A percentile compares a stretch with the other conserved stretches of the same genome.
Conservation (phyloP, 768 basidiomycete species). For the Amylocystis lapponica region DNA sequence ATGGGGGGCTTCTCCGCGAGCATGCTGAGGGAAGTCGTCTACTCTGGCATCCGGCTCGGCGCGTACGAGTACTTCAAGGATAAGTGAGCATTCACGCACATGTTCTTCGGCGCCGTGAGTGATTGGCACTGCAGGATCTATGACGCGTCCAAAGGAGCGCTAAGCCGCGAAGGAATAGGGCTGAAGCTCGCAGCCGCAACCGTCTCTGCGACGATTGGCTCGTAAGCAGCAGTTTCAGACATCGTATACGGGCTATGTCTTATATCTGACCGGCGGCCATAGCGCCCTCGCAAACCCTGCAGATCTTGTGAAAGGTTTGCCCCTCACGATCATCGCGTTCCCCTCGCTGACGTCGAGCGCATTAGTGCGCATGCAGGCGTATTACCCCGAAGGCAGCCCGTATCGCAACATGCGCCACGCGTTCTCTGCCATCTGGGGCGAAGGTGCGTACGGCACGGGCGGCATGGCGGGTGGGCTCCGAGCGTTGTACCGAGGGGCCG, state of each 20-base stretch:
- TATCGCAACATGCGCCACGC: slow-evolving; percentile 28
- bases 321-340: no score
- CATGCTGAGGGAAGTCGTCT: slow-evolving; percentile 30
- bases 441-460: slow-evolving; percentile 16
- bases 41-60: slow-evolving; percentile 30
- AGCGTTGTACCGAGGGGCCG: slow-evolving; percentile 27
- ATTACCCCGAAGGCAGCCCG: slow-evolving; percentile 29
- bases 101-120: not conserved
- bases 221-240: slow-evolving; percentile 19
- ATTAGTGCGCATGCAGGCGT: slow-evolving; percentile 33
- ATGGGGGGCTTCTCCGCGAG: slow-evolving; percentile 29
- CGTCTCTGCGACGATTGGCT: slow-evolving; percentile 27
- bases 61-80: slow-evolving; percentile 35
- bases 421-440: slow-evolving; percentile 25
- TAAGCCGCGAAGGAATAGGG: slow-evolving; percentile 25
- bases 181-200: slow-evolving; percentile 29
- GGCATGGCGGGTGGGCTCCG: slow-evolving; percentile 20
- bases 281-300: slow-evolving; percentile 31
- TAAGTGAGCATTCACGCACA: no score
- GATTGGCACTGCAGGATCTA: slow-evolving; percentile 15
- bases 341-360: no score
- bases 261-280: not conserved
- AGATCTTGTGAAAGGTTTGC: slow-evolving; percentile 31
- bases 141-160: slow-evolving; percentile 17
- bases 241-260: no score